Percentiles rank a stretch among this genome's conserved stretches.
Evolutionary conservation across 768 basidiomycete genomes (phyloP).

Genomic region (Phaeolepiota aurea): DNA sequence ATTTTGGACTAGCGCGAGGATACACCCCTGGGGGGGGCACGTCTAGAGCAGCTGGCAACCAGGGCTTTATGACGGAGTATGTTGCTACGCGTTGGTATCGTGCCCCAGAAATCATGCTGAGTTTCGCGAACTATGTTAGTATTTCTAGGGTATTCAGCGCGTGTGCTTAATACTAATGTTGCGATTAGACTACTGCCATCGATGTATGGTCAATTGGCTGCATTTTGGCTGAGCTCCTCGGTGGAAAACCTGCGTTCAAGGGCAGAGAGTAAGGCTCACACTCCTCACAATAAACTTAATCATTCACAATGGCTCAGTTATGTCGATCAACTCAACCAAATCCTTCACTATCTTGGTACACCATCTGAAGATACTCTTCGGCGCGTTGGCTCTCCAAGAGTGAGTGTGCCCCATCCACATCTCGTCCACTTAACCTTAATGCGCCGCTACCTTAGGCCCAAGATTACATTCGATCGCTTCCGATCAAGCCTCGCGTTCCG

Average conservation of each 20-base stretch:
- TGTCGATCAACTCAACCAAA: slow-evolving; percentile 97
- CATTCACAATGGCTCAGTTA: slow-evolving; percentile 43
- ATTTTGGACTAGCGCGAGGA: slow-evolving; percentile 94
- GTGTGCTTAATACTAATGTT: slow-evolving; percentile 7
- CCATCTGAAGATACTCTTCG: slow-evolving; percentile 95
- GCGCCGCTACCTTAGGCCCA: slow-evolving; percentile 54
- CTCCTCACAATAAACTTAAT: not conserved
- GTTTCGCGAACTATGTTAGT: slow-evolving; percentile 89
- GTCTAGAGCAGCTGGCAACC: slow-evolving; percentile 66
- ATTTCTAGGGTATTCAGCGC: slow-evolving; percentile 1
- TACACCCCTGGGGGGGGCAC: slow-evolving; percentile 81
- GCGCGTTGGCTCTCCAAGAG: slow-evolving; percentile 91
- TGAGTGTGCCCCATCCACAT: slow-evolving; percentile 23
- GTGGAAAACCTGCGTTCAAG: slow-evolving; percentile 94
- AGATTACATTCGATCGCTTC: slow-evolving; percentile 96
- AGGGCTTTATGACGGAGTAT: slow-evolving; percentile 99
- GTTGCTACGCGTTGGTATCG: slow-evolving; percentile 99
- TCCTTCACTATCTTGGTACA: slow-evolving; percentile 96
- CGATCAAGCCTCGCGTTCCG: slow-evolving; percentile 91
- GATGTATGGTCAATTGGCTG: slow-evolving; percentile 97
- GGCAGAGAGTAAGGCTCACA: slow-evolving; percentile 75
- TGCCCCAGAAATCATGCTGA: slow-evolving; percentile 98
- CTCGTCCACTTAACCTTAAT: not conserved
- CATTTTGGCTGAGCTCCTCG: slow-evolving; percentile 87
- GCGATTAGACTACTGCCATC: slow-evolving; percentile 69